Conservation (phyloP, 805 yeast species). For the Wickerhamomyces sydowiorum region DNA sequence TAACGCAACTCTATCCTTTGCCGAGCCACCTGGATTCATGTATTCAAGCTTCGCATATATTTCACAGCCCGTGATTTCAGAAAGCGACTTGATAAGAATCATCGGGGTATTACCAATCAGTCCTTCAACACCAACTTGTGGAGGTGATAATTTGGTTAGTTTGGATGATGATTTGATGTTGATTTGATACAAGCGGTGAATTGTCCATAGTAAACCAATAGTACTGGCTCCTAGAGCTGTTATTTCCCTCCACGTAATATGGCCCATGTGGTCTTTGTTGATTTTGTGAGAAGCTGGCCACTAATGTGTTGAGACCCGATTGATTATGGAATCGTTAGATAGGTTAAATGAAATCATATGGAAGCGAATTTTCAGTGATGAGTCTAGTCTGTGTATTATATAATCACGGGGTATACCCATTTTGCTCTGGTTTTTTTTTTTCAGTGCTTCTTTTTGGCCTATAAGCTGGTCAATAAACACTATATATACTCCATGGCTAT, state of each 20-base stretch:
- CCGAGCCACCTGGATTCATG: constrained; percentile 90
- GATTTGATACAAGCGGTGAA: constrained; percentile 3
- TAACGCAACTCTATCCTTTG: constrained; percentile 90
- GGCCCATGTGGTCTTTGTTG: background rate
- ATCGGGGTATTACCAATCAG: constrained; percentile 90
- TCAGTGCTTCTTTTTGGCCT: no score
- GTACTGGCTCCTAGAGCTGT: constrained; percentile 17
- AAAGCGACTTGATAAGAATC: constrained; percentile 65
- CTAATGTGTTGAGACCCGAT: no score
- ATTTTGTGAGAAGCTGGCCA: no score
- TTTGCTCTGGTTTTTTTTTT: no score
- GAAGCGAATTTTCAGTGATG: no score
- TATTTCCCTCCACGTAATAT: constrained; percentile 19
- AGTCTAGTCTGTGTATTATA: no score
- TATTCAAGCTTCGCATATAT: constrained; percentile 85
- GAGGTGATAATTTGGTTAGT: constrained; percentile 23
- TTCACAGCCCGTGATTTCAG: constrained; percentile 69
- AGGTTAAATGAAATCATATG: no score
- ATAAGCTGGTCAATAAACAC: no score
- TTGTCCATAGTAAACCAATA: constrained; percentile 7
- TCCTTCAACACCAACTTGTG: constrained; percentile 57
- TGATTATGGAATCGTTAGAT: no score
- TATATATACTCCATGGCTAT: no score
- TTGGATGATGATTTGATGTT: background rate
- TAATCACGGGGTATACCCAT: no score